Base-by-base conservation (phyloP, 139 green algal genomes). In the Volvox africanus region DNA sequence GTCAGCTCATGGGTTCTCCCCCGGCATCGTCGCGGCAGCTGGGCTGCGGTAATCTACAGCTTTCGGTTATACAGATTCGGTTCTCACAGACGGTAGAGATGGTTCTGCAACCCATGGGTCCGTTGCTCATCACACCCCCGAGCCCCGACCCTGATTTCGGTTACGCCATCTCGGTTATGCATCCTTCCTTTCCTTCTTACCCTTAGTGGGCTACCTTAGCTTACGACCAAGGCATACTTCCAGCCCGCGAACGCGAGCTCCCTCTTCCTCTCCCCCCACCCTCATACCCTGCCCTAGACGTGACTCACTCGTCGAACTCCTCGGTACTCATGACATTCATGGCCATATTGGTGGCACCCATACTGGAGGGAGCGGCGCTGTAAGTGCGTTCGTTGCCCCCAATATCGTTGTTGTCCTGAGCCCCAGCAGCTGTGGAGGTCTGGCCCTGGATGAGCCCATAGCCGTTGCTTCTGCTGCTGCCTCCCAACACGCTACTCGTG, bases 241-340 rank as follows among this genome's bases (percentile, higher is more conserved):
- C 65, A 73, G 16, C 65, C 11, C 65, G 16, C 65, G 65, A 6
- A 24, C 16, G 2, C 65, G 65, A 73, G 6, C 11, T 24, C 65
- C 65, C 65, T 73, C 16, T 30, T 24, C 65, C 65, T 12, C 65
- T 28, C 65, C 65, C 44, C 44, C 2, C 6, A 11, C 65, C 21
- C 65, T 30, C 78, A 84, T 30, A 68, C 65, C 21, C 65, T 16
- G 21, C 21, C 65, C 44, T 55, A 73, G 21, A 73, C 65, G 16
- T 28, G 65, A 88, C 86, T 61, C 86, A 90, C 87, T 94, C 93
- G 69, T 95, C 92, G 84, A 96, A 96, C 88, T 96, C 94, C 61
- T 61, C 69, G 0, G 69, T 1, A 1, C 30, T 73, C 82, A 92
- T 83, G 22, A 90, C 82, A 0, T 91, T 79, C 88, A 92, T 92